A percentile compares a stretch with the other conserved stretches of the same genome.
Evolutionary conservation across 73 alveolate species (phyloP).

Genomic region (Paramecium octaurelia): DNA sequence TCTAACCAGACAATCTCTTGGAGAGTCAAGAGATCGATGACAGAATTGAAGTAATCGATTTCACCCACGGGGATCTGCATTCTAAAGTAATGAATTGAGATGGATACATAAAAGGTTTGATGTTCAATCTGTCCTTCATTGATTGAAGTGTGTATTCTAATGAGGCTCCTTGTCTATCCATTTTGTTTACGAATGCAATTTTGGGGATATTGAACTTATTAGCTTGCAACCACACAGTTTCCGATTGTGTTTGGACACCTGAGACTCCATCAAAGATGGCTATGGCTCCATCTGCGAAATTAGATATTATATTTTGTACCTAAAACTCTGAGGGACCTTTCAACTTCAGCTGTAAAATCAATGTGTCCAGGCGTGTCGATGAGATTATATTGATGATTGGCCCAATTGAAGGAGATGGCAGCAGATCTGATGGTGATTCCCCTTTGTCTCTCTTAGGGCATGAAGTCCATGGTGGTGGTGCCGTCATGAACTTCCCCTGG

Average conservation of each 20-base stretch:
- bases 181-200: conserved; percentile 85
- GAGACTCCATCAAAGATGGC: conserved; percentile 84
- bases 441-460: conserved; percentile 80
- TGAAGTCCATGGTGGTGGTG: conserved; percentile 66
- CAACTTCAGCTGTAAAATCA: conserved; percentile 96
- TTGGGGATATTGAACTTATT: conserved; percentile 85
- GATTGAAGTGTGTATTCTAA: conserved; percentile 71
- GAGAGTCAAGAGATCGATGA: conserved; percentile 31
- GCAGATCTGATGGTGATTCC: conserved; percentile 94
- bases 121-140: conserved; percentile 67
- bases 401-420: conserved; percentile 87
- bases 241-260: conserved; percentile 82
- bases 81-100: conserved; percentile 8
- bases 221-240: conserved; percentile 92
- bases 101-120: conserved; percentile 73
- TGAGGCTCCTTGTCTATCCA: conserved; percentile 83
- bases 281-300: conserved; percentile 76
- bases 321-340: conserved; percentile 73
- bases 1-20: conserved; percentile 51
- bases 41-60: conserved; percentile 60
- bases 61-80: conserved; percentile 64
- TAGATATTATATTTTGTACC: background rate
- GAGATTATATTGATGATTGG: conserved; percentile 78
- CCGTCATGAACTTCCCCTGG: conserved; percentile 84
- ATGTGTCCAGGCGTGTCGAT: conserved; percentile 99